Evolutionary conservation across 306 rosid genomes (phyloP).

Genomic region (Trichosanthes cucumerina): DNA sequence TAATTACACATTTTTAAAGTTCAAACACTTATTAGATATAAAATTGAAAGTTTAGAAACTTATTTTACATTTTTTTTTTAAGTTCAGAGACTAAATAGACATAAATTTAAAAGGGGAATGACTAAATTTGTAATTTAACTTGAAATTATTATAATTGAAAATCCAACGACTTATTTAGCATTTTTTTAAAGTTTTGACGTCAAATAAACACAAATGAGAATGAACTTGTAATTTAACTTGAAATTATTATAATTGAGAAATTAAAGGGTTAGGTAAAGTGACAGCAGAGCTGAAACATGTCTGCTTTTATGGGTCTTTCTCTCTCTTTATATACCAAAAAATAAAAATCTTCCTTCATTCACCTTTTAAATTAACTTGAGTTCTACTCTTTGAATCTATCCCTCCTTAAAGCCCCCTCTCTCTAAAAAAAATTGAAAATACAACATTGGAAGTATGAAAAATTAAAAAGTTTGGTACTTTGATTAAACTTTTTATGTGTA

Average conservation of each 20-base stretch:
- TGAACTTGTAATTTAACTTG: too few relatives aligned
- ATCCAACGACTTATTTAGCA: too few relatives aligned
- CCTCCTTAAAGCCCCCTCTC: background rate
- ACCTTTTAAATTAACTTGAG: background rate
- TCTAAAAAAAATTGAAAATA: background rate
- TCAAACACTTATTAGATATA: too few relatives aligned
- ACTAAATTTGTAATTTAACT: too few relatives aligned
- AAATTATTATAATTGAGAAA: background rate
- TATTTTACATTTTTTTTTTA: too few relatives aligned
- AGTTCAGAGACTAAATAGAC: too few relatives aligned
- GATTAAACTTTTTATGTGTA: background rate
- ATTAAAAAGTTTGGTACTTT: background rate
- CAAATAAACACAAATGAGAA: too few relatives aligned
- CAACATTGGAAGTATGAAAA: background rate
- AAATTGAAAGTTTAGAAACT: too few relatives aligned
- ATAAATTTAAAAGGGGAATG: too few relatives aligned
- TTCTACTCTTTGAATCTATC: conserved; percentile 8
- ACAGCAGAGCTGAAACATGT: background rate
- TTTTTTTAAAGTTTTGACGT: too few relatives aligned
- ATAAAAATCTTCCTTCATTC: background rate
- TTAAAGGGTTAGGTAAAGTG: background rate
- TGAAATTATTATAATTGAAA: too few relatives aligned
- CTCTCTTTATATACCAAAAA: background rate
- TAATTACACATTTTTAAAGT: too few relatives aligned
- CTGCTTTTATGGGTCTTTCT: background rate